Evolutionary conservation across 1,284 basidiomycete genomes (phyloP).

Genomic region (Peniophora sp.): DNA sequence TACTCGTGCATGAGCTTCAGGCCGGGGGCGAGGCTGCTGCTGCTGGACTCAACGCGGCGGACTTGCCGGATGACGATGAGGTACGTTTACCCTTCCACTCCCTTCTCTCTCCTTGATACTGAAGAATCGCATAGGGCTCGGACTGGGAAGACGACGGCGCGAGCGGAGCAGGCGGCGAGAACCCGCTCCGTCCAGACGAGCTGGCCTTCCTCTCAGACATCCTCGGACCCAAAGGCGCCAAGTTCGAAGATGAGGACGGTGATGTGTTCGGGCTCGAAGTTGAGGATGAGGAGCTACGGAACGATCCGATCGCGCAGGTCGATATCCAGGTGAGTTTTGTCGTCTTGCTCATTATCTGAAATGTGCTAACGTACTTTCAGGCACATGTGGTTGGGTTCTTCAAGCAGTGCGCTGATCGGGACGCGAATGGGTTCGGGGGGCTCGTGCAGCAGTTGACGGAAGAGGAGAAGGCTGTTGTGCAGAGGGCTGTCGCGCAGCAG

Average conservation of each 20-base stretch:
- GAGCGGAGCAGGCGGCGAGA: conserved; percentile 34
- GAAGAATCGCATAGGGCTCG: conserved; percentile 57
- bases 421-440: conserved; percentile 58
- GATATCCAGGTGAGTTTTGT: conserved; percentile 68
- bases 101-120: not conserved
- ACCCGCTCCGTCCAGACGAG: conserved; percentile 45
- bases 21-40: conserved; percentile 62
- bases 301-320: conserved; percentile 82
- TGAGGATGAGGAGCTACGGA: conserved; percentile 82
- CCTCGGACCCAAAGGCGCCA: conserved; percentile 52
- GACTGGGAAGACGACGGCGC: conserved; percentile 80
- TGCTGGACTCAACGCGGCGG: conserved; percentile 36
- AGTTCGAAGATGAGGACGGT: conserved; percentile 67
- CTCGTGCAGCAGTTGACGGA: conserved; percentile 59
- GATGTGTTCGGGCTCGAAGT: conserved; percentile 39
- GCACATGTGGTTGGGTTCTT: conserved; percentile 63
- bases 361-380: conserved; percentile 26
- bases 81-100: conserved; percentile 32
- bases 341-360: not conserved
- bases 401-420: conserved; percentile 57
- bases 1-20: conserved; percentile 80
- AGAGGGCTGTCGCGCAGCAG: conserved; percentile 37
- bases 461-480: conserved; percentile 65
- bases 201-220: conserved; percentile 63
- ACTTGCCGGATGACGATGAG: conserved; percentile 70